Evolutionary conservation across 345 rosid genomes (phyloP).

Genomic region (Lepidium didymum): DNA sequence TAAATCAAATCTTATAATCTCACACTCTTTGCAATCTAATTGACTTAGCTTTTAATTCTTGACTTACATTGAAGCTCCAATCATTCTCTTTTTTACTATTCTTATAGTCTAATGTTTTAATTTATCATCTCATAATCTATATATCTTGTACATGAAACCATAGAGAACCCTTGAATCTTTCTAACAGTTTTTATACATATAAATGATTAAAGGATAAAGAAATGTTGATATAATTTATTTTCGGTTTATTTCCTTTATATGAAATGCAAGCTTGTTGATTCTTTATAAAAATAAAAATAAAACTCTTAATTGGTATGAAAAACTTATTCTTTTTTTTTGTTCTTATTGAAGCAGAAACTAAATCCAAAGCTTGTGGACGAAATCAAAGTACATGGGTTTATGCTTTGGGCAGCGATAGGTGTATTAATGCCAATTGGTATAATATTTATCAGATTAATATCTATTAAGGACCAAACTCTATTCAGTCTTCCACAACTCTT

Average conservation of each 20-base stretch:
- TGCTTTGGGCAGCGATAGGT: conserved; percentile 81
- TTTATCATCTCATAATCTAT: not conserved
- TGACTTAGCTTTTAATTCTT: not conserved
- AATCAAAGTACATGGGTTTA: conserved; percentile 62
- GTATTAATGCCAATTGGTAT: conserved; percentile 73
- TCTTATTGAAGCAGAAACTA: conserved; percentile 28
- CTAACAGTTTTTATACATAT: not conserved
- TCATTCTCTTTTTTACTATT: not conserved
- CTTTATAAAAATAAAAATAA: no score
- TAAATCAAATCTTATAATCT: not conserved
- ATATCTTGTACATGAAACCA: not conserved
- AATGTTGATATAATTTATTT: not conserved
- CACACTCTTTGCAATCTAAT: not conserved
- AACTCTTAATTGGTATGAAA: not conserved
- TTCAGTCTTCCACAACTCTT: conserved; percentile 38
- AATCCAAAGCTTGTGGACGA: conserved; percentile 43
- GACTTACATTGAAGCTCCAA: not conserved
- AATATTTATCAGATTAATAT: conserved; percentile 50
- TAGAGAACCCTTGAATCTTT: not conserved
- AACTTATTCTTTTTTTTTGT: not conserved
- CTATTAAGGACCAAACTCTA: conserved; percentile 38
- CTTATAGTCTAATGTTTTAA: not conserved
- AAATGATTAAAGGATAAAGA: not conserved
- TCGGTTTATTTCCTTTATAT: not conserved
- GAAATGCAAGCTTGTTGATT: not conserved